Percentiles rank a stretch among this genome's conserved stretches.
phyloP scores from a whole-genome alignment of 345 rosid genomes.

The Angophora floribunda region DNA sequence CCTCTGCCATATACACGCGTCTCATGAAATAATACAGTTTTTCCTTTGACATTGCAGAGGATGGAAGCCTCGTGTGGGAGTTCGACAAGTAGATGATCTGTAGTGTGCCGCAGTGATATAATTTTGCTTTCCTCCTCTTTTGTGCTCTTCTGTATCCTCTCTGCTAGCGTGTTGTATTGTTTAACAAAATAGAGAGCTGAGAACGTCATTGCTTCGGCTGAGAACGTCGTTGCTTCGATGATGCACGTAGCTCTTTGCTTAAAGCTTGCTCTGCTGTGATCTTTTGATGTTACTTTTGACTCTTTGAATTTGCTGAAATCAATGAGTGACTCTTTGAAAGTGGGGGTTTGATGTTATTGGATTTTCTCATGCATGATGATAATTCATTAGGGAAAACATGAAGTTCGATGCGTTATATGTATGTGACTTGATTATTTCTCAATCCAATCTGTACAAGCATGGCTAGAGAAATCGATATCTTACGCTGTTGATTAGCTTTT shows the following conservation, averaged over 20 bases:
- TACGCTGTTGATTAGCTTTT: background rate
- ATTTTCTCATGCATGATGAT: background rate
- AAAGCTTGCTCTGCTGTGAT: background rate
- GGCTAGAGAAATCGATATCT: background rate
- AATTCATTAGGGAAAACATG: background rate
- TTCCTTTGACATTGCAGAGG: slow-evolving; percentile 25
- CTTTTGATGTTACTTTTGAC: background rate
- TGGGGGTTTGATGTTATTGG: background rate
- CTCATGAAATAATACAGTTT: background rate
- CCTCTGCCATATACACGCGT: background rate
- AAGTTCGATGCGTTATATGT: background rate
- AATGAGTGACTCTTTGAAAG: background rate
- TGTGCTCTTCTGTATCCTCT: background rate
- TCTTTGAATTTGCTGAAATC: background rate
- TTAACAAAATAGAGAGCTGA: too few relatives aligned
- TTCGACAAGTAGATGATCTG: slow-evolving; percentile 21
- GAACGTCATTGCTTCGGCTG: too few relatives aligned
- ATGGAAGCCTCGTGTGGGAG: slow-evolving; percentile 49
- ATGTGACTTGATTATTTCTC: background rate
- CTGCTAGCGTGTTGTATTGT: too few relatives aligned
- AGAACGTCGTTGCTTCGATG: too few relatives aligned
- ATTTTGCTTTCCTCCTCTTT: background rate
- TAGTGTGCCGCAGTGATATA: background rate
- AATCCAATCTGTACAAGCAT: background rate
- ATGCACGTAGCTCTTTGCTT: background rate